phyloP scores from a whole-genome alignment of 345 rosid genomes.

The Euphorbia tirucalli region DNA sequence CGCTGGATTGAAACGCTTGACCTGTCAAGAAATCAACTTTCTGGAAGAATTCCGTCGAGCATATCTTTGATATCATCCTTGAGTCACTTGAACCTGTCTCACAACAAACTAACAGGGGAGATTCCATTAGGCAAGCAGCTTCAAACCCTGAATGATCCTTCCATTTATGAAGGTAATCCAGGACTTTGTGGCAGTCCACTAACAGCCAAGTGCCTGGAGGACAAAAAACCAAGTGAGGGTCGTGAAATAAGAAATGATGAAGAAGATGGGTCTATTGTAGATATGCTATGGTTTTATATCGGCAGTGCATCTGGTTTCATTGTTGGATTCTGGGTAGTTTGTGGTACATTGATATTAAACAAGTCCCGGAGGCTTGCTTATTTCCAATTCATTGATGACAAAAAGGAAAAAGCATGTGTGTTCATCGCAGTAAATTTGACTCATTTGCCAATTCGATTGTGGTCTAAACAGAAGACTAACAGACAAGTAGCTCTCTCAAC shows the following conservation, averaged over 20 bases:
- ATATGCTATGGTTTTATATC: conserved; percentile 18
- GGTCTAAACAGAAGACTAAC: background rate
- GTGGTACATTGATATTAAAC: conserved; percentile 13
- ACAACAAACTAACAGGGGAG: conserved; percentile 23
- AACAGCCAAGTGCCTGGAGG: conserved; percentile 11
- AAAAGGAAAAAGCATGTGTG: conserved; percentile 11
- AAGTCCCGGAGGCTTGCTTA: conserved; percentile 27
- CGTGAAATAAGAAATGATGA: background rate
- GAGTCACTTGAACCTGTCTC: conserved; percentile 24
- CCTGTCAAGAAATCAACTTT: conserved; percentile 22
- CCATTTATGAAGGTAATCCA: conserved; percentile 23
- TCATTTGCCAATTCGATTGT: conserved; percentile 6
- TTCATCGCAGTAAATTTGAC: conserved; percentile 3
- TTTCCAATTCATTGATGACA: conserved; percentile 22
- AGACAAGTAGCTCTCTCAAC: background rate
- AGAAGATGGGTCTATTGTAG: background rate
- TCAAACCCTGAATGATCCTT: conserved; percentile 20
- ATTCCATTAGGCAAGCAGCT: conserved; percentile 24
- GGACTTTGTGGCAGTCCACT: conserved; percentile 20
- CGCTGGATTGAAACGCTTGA: conserved; percentile 21
- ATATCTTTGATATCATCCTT: conserved; percentile 15
- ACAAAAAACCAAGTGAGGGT: background rate
- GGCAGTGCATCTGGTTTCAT: conserved; percentile 29
- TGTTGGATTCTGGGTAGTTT: conserved; percentile 25
- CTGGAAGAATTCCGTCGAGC: conserved; percentile 22